Percentiles rank a stretch among this genome's conserved stretches.
phyloP scores from a whole-genome alignment of 129 eudicot genomes.

The Smallanthus sonchifolius region DNA sequence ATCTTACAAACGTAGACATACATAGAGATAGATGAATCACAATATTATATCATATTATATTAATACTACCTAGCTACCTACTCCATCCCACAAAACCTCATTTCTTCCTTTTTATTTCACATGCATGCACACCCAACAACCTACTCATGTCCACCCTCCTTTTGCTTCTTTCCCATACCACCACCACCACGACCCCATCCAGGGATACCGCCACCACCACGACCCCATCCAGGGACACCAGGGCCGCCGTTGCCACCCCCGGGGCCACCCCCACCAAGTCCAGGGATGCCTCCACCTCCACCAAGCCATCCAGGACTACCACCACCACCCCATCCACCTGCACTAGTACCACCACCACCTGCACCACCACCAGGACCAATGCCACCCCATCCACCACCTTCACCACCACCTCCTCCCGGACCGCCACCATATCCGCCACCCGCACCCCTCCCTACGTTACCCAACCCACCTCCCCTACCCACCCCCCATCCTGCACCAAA shows the following conservation, averaged over 20 bases:
- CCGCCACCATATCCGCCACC: constrained; percentile 34
- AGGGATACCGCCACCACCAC: neutral
- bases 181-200: neutral
- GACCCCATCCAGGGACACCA: neutral
- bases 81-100: too few species aligned
- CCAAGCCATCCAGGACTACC: constrained; percentile 41
- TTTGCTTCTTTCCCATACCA: neutral
- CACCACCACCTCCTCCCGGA: constrained; percentile 16
- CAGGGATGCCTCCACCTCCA: neutral
- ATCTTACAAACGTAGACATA: neutral
- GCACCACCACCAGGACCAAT: constrained; percentile 29
- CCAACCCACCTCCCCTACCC: constrained; percentile 35
- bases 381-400: constrained; percentile 34
- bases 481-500: constrained; percentile 31
- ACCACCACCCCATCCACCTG: constrained; percentile 36
- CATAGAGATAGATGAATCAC: neutral
- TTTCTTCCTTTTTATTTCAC: constrained; percentile 15
- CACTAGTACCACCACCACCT: constrained; percentile 17
- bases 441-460: constrained; percentile 4
- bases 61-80: neutral
- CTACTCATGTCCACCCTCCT: neutral
- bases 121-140: neutral
- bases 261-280: constrained; percentile 8
- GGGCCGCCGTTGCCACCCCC: constrained; percentile 11
- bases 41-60: neutral